Conservation (phyloP, 331 rosid species). For the Acacia pycnantha region DNA sequence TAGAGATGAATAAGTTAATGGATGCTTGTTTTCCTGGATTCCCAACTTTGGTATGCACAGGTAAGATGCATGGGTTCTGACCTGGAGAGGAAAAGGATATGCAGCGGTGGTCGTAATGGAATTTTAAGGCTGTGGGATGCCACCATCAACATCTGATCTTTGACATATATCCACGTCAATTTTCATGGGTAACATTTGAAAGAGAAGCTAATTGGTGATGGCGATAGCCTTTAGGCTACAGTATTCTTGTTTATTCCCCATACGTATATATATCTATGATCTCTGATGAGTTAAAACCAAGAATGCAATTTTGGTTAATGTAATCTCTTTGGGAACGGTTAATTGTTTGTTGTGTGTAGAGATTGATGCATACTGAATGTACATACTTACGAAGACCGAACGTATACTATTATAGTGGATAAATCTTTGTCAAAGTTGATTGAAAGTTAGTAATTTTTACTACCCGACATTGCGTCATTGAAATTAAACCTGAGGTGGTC, state of each 20-base stretch:
- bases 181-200: conserved; percentile 18
- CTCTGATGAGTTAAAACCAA: conserved; percentile 14
- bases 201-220: conserved; percentile 12
- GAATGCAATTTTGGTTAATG: conserved; percentile 24
- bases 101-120: conserved; percentile 98
- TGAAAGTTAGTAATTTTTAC: not conserved
- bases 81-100: conserved; percentile 95
- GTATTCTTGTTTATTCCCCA: conserved; percentile 27
- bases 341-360: conserved; percentile 19
- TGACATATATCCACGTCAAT: not conserved
- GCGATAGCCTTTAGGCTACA: conserved; percentile 8
- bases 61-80: conserved; percentile 83
- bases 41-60: conserved; percentile 42
- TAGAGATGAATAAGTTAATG: not conserved
- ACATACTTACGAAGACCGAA: conserved; percentile 26
- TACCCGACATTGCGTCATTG: not conserved
- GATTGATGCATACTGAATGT: conserved; percentile 31
- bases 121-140: conserved; percentile 98
- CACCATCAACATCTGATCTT: conserved; percentile 75
- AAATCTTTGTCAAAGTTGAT: conserved; percentile 14
- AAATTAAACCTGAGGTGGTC: not conserved
- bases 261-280: conserved; percentile 23
- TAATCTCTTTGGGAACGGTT: not conserved
- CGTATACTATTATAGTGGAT: conserved; percentile 17
- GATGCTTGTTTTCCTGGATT: conserved; percentile 16